Conservation (phyloP, 116 monocot genomes). For the Phalaenopsis hybrid region DNA sequence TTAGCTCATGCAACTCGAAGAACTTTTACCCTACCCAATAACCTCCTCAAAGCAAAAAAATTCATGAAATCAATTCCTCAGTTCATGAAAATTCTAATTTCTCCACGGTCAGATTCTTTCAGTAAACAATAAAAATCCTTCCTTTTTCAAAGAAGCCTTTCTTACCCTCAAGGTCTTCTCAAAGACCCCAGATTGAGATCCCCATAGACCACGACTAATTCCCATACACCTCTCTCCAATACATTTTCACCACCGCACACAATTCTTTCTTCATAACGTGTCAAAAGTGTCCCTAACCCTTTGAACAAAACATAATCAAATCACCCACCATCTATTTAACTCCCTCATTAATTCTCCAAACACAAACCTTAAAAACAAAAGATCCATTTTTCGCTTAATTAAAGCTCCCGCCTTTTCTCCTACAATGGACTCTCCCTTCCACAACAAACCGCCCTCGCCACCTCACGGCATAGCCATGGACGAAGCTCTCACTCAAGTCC, state of each 20-base stretch:
- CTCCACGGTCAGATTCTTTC: neutral
- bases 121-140: neutral
- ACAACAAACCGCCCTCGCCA: neutral
- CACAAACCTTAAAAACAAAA: too few relatives aligned
- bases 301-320: slow-evolving; percentile 1
- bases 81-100: too few relatives aligned
- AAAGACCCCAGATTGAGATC: neutral
- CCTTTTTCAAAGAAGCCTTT: neutral
- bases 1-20: too few relatives aligned
- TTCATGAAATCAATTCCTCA: too few relatives aligned
- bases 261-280: slow-evolving; percentile 1
- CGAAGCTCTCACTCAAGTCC: slow-evolving; percentile 28
- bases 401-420: too few relatives aligned
- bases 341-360: neutral
- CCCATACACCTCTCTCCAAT: neutral
- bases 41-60: too few relatives aligned
- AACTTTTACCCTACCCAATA: too few relatives aligned
- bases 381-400: too few relatives aligned
- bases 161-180: neutral
- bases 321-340: neutral
- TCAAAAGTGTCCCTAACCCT: neutral
- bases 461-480: slow-evolving; percentile 22
- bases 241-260: too few relatives aligned
- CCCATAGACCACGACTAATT: neutral
- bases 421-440: too few relatives aligned